Evolutionary conservation across 495 filamentous ascomycete species (phyloP).

Genomic region (Penicillium flavigenum): DNA sequence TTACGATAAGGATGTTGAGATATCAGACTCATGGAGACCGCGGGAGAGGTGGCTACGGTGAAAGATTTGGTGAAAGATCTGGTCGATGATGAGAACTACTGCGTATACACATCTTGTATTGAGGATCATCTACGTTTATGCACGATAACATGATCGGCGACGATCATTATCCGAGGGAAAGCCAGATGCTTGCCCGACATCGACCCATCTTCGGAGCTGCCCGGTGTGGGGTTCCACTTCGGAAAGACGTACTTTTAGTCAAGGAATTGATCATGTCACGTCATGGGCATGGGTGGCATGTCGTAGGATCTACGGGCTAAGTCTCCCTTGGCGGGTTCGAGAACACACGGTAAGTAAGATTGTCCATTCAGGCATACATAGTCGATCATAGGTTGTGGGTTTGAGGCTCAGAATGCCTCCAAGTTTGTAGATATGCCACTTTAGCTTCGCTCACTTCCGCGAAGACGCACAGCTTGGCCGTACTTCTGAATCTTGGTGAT

Average conservation of each 20-base stretch:
- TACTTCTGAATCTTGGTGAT: constrained; percentile 99
- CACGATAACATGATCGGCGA: constrained; percentile 1
- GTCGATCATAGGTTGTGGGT: constrained; percentile 10
- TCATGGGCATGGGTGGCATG: neutral
- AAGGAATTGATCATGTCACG: neutral
- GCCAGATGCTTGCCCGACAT: constrained; percentile 16
- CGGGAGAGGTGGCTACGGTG: constrained; percentile 4
- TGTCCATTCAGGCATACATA: constrained; percentile 13
- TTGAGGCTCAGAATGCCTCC: constrained; percentile 6
- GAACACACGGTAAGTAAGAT: neutral
- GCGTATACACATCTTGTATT: neutral
- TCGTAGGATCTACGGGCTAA: neutral
- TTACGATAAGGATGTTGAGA: constrained; percentile 10
- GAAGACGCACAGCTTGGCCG: constrained; percentile 88
- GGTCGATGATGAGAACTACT: neutral
- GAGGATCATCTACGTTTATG: neutral
- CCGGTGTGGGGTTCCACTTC: constrained; percentile 1
- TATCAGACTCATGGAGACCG: constrained; percentile 9
- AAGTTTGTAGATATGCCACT: constrained; percentile 9
- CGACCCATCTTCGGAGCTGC: constrained; percentile 10
- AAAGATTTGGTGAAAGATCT: no score
- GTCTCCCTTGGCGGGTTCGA: neutral
- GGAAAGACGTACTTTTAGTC: constrained; percentile 3
- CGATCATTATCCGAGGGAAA: constrained; percentile 25
- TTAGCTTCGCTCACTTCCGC: constrained; percentile 84